These are phyloP conservation scores for Solanum hybrid DNA, from an alignment of 305 asterid genomes.

Conservation along the genomic window DNA sequence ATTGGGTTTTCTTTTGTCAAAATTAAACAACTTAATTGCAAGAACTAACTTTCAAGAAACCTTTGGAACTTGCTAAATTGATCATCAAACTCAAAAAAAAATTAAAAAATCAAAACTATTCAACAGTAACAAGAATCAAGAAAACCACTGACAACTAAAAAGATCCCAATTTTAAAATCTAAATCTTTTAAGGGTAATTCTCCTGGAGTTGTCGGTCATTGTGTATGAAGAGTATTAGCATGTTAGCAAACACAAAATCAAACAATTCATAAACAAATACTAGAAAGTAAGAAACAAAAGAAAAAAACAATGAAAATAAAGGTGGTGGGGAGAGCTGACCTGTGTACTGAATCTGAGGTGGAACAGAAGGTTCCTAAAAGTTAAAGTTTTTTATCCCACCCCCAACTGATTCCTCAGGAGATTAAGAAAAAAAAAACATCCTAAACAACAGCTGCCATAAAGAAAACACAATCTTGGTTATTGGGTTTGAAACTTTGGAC, in stretches of 20 bases:
- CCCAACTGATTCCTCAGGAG: not conserved
- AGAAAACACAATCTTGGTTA: not conserved
- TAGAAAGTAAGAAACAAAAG: not conserved
- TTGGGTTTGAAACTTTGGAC: not conserved
- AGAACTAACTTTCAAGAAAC: not conserved
- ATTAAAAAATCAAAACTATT: not conserved
- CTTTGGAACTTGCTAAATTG: not conserved
- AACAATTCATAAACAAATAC: not conserved
- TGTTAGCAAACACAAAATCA: not conserved
- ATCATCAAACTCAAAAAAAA: not conserved
- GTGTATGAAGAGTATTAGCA: not conserved
- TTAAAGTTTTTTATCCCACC: not conserved
- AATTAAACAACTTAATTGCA: not conserved
- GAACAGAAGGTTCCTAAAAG: not conserved
- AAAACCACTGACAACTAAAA: not conserved
- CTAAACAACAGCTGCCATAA: not conserved
- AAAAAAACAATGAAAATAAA: not conserved
- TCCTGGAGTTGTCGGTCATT: not conserved
- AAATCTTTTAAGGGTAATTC: not conserved
- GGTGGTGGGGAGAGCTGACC: slow-evolving; percentile 6
- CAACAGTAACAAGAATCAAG: not conserved
- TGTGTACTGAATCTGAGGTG: slow-evolving; percentile 5
- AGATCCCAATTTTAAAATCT: not conserved
- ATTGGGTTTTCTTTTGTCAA: not conserved
- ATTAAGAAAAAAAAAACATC: not conserved